These are phyloP conservation scores for Sporormia fimetaria DNA, from an alignment of 495 filamentous ascomycete species.

Conservation along the genomic window DNA sequence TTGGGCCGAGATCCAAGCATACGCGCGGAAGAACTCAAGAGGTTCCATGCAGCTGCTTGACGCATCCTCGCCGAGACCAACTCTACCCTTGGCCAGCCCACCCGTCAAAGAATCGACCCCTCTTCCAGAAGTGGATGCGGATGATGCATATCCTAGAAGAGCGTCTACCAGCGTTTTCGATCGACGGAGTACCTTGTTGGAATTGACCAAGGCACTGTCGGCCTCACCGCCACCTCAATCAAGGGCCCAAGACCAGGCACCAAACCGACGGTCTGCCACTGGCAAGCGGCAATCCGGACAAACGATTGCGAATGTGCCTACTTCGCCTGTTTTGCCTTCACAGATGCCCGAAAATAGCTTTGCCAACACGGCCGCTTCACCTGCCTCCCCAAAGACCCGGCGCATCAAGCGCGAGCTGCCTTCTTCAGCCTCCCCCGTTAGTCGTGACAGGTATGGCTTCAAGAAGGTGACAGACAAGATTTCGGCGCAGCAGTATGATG, in stretches of 20 bases:
- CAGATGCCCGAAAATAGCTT: background rate
- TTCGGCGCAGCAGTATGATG: constrained; percentile 62
- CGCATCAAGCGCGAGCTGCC: no score
- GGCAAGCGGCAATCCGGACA: background rate
- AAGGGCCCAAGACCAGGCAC: no score
- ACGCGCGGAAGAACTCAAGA: constrained; percentile 4
- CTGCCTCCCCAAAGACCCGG: background rate
- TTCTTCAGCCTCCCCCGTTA: constrained; percentile 21
- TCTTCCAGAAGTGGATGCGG: constrained; percentile 43
- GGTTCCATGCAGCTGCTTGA: no score
- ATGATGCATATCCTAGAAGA: constrained; percentile 38
- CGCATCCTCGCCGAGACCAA: no score
- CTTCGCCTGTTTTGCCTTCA: background rate
- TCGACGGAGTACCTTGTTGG: constrained; percentile 32
- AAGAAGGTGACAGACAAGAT: constrained; percentile 77
- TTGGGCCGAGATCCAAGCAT: constrained; percentile 14
- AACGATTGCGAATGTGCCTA: background rate
- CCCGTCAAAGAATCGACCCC: constrained; percentile 1
- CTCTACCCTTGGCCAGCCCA: background rate
- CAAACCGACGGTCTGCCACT: constrained; percentile 2
- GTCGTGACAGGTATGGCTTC: constrained; percentile 83
- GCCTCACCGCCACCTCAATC: constrained; percentile 1
- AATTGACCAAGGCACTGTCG: constrained; percentile 3
- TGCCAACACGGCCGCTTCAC: background rate
- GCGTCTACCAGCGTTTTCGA: constrained; percentile 31